A percentile compares a stretch with the other conserved stretches of the same genome.
phyloP scores from a whole-genome alignment of 2,329 filamentous ascomycete species.

The Zasmidium cellare region DNA sequence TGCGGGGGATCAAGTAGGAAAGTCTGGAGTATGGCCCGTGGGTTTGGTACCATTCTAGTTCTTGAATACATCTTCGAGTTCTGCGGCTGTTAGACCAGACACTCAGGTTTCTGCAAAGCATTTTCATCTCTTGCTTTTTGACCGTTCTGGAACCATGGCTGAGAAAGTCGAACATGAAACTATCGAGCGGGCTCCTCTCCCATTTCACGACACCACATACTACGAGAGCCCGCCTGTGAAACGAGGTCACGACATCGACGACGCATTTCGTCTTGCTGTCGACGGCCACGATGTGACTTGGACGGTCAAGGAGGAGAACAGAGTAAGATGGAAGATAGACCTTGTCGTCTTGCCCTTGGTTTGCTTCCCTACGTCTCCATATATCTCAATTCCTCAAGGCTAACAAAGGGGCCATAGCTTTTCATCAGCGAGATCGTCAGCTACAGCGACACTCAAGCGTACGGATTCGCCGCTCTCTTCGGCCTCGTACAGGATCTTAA shows the following conservation, averaged over 20 bases:
- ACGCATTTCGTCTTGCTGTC: neutral
- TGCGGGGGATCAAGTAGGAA: too few relatives aligned
- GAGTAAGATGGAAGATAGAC: conserved; percentile 36
- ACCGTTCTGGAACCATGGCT: too few relatives aligned
- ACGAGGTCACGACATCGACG: neutral
- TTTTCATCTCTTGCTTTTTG: too few relatives aligned
- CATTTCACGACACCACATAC: too few relatives aligned
- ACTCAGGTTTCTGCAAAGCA: too few relatives aligned
- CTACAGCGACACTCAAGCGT: neutral
- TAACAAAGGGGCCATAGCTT: neutral
- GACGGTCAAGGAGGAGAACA: conserved; percentile 21
- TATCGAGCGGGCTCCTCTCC: too few relatives aligned
- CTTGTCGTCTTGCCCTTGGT: conserved; percentile 40
- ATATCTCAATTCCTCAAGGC: too few relatives aligned
- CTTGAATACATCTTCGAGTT: neutral
- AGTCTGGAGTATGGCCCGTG: too few relatives aligned
- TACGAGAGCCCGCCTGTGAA: too few relatives aligned
- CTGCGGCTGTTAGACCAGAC: too few relatives aligned
- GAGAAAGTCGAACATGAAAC: too few relatives aligned
- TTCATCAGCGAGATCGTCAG: neutral
- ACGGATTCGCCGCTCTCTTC: conserved; percentile 1
- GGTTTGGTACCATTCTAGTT: too few relatives aligned
- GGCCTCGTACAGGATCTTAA: neutral
- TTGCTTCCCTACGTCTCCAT: conserved; percentile 14
- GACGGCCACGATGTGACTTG: neutral